Conservation (phyloP, 2,329 filamentous ascomycete species). For the Basipetospora chlamydospora region DNA sequence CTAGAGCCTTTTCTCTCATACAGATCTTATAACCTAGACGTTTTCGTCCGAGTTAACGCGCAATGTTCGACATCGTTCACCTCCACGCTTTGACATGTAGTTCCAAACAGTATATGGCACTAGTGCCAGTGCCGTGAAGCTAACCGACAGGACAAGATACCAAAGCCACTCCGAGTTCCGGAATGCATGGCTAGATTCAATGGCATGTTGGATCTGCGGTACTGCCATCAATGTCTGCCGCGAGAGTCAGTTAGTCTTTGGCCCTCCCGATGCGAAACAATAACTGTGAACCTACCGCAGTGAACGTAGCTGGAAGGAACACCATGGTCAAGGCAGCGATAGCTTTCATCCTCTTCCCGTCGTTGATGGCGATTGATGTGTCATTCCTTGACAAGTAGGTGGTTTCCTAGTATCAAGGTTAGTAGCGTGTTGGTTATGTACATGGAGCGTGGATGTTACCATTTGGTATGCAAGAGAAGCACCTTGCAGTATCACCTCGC, state of each 20-base stretch:
- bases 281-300: not conserved
- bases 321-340: conserved; percentile 1
- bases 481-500: not conserved
- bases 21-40: too few relatives aligned
- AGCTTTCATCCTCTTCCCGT: conserved; percentile 4
- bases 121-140: not conserved
- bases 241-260: too few relatives aligned
- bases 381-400: not conserved
- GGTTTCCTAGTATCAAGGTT: not conserved
- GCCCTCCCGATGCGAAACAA: too few relatives aligned
- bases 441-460: not conserved
- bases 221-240: not conserved
- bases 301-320: conserved; percentile 1
- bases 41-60: too few relatives aligned
- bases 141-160: not conserved
- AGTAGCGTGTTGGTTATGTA: not conserved
- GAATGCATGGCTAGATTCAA: not conserved
- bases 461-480: not conserved
- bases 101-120: not conserved
- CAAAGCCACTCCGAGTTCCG: not conserved
- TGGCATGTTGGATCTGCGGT: not conserved
- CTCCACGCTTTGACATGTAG: too few relatives aligned
- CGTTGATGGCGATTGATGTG: not conserved
- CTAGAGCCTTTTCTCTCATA: too few relatives aligned
- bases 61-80: too few relatives aligned